phyloP scores from a whole-genome alignment of 2,329 filamentous ascomycete species.

The Chlorencoelia australis region DNA sequence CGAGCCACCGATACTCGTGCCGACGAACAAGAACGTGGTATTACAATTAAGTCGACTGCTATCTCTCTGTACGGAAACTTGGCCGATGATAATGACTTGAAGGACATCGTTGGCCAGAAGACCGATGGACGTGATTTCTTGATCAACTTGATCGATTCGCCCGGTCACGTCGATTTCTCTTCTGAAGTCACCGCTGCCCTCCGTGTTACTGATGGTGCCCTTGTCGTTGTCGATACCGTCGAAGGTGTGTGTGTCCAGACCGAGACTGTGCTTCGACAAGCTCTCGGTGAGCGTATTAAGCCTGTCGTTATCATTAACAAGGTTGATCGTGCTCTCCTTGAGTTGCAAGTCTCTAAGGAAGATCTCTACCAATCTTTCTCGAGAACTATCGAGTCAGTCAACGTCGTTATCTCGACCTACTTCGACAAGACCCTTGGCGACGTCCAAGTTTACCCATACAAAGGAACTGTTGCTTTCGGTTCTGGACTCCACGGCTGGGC shows the following conservation, averaged over 20 bases:
- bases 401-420: slow-evolving; percentile 99
- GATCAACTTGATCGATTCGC: slow-evolving; percentile 99
- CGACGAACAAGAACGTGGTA: slow-evolving; percentile 99
- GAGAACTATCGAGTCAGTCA: slow-evolving; percentile 98
- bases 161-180: slow-evolving; percentile 99
- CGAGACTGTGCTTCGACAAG: slow-evolving; percentile 98
- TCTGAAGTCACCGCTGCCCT: slow-evolving; percentile 99
- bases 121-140: slow-evolving; percentile 92
- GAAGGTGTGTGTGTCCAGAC: slow-evolving; percentile 99
- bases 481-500: slow-evolving; percentile 99
- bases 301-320: slow-evolving; percentile 99
- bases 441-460: slow-evolving; percentile 96
- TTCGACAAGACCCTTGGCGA: slow-evolving; percentile 94
- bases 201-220: slow-evolving; percentile 98
- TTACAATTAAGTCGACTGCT: slow-evolving; percentile 99
- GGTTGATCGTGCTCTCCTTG: slow-evolving; percentile 98
- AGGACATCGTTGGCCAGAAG: slow-evolving; percentile 85
- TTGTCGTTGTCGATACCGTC: slow-evolving; percentile 98
- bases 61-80: slow-evolving; percentile 95
- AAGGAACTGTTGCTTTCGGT: slow-evolving; percentile 96
- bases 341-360: slow-evolving; percentile 97
- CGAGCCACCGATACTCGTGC: slow-evolving; percentile 94
- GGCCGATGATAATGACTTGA: slow-evolving; percentile 71
- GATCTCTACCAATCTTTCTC: slow-evolving; percentile 99
- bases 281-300: slow-evolving; percentile 99